phyloP scores from a whole-genome alignment of 306 rosid genomes.

The Vicia sativa region DNA sequence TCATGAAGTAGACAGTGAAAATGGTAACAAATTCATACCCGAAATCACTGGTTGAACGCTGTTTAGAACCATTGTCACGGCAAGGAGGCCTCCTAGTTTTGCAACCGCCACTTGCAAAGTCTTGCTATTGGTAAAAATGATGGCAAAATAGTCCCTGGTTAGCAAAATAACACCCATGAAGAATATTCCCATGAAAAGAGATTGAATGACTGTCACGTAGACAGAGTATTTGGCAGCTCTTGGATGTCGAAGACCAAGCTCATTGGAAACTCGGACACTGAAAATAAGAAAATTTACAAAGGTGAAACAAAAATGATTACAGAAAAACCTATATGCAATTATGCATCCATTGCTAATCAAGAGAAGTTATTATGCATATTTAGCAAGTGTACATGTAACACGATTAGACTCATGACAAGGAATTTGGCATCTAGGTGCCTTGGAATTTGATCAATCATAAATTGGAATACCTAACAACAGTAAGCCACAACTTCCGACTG shows the following conservation, averaged over 20 bases:
- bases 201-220: slow-evolving; percentile 63
- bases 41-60: slow-evolving; percentile 92
- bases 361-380: slow-evolving; percentile 11
- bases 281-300: slow-evolving; percentile 24
- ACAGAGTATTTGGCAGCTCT: slow-evolving; percentile 78
- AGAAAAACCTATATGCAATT: slow-evolving; percentile 7
- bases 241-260: slow-evolving; percentile 77
- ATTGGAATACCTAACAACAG: slow-evolving; percentile 4
- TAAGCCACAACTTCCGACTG: slow-evolving; percentile 12
- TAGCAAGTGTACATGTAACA: background rate
- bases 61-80: slow-evolving; percentile 75
- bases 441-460: slow-evolving; percentile 22
- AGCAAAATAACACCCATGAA: slow-evolving; percentile 57
- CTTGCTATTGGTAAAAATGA: slow-evolving; percentile 63
- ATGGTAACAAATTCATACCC: slow-evolving; percentile 43
- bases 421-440: background rate
- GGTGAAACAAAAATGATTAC: slow-evolving; percentile 20
- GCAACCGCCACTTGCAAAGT: slow-evolving; percentile 59
- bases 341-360: slow-evolving; percentile 1
- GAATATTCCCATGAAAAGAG: slow-evolving; percentile 69
- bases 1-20: slow-evolving; percentile 21
- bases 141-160: slow-evolving; percentile 51
- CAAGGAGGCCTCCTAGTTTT: slow-evolving; percentile 66
- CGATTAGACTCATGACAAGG: background rate
- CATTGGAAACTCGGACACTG: slow-evolving; percentile 54